Conservation (phyloP, 805 yeast genomes). For the Kurtzmaniella fragi region DNA sequence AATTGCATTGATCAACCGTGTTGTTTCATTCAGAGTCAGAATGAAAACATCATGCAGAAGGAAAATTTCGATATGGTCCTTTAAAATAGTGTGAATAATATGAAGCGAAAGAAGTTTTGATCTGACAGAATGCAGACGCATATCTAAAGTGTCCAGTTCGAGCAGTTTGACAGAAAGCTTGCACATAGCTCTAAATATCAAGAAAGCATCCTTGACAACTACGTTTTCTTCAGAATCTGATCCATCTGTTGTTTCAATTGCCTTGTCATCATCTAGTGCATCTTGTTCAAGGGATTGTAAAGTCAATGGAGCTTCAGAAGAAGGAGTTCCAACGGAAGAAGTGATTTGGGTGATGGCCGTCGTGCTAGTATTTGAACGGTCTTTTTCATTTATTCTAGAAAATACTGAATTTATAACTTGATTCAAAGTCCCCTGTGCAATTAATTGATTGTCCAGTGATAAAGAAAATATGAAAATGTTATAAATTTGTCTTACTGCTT, state of each 20-base stretch:
- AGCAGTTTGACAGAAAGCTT: conserved; percentile 81
- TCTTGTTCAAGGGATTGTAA: conserved; percentile 54
- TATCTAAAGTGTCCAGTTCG: conserved; percentile 71
- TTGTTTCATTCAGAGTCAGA: conserved; percentile 45
- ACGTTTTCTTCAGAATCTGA: conserved; percentile 58
- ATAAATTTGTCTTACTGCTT: conserved; percentile 90
- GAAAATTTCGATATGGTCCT: conserved; percentile 81
- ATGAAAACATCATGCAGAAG: conserved; percentile 53
- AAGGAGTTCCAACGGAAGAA: background rate
- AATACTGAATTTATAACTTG: conserved; percentile 86
- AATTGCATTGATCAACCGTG: conserved; percentile 70
- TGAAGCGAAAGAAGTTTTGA: conserved; percentile 87
- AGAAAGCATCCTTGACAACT: conserved; percentile 83
- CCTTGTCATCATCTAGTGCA: conserved; percentile 44
- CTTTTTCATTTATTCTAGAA: conserved; percentile 49
- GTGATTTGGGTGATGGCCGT: background rate
- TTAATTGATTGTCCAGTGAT: conserved; percentile 78
- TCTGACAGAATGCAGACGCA: conserved; percentile 88
- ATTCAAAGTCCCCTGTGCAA: conserved; percentile 92
- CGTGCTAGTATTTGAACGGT: conserved; percentile 18
- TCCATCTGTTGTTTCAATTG: conserved; percentile 42
- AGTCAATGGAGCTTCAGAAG: conserved; percentile 15
- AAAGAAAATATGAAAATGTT: conserved; percentile 84
- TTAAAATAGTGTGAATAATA: conserved; percentile 77
- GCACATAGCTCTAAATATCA: conserved; percentile 92